Base-by-base conservation (phyloP, 805 yeast species). In the Saccharomycopsis sp. region DNA sequence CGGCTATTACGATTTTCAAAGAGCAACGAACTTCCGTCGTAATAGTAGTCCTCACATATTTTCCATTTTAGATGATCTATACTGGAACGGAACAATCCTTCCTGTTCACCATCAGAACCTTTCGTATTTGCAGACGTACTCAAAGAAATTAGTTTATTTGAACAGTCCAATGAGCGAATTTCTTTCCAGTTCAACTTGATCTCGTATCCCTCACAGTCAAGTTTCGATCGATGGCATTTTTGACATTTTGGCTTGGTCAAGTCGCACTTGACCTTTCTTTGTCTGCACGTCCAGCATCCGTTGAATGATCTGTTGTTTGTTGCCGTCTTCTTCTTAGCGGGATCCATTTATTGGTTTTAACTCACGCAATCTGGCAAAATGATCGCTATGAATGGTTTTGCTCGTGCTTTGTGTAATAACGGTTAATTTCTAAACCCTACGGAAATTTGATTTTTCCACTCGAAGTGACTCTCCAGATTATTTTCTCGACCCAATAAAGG, bases 101-200 rank as follows among this genome's bases (percentile, higher is more conserved):
- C 37, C 37, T 7, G 37, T 29, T 29, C 37, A 12, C 14, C n/a
- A 20, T 50, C 24, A 50, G n/a, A 9, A 16, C 9, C 20, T 21
- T 24, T 50, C 14, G 24, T 4, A 9, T 50, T 24, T 20, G 15
- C 24, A 50, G 24, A 12, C 9, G n/a, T 4, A 50, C 5, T 34
- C 21, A 50, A 16, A 9, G 24, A 20, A 9, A 50, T 50, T 2
- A 50, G 14, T 16, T 16, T 24, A 9, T 50, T 50, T 16, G 34
- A 50, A 21, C 14, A 7, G 14, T 15, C 24, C 21, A 50, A 15
- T 50, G 24, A 21, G 2, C 52, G 50, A 15, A 51, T 9, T 44
- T 50, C 47, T 7, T 51, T 51, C 58, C 61, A 58, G 23, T 40
- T 58, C n/a, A 58, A 50, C 21, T 47, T 46, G 24, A 56, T 40